phyloP scores from a whole-genome alignment of 2,329 filamentous ascomycete genomes.

The Pseudogymnoascus destructans region DNA sequence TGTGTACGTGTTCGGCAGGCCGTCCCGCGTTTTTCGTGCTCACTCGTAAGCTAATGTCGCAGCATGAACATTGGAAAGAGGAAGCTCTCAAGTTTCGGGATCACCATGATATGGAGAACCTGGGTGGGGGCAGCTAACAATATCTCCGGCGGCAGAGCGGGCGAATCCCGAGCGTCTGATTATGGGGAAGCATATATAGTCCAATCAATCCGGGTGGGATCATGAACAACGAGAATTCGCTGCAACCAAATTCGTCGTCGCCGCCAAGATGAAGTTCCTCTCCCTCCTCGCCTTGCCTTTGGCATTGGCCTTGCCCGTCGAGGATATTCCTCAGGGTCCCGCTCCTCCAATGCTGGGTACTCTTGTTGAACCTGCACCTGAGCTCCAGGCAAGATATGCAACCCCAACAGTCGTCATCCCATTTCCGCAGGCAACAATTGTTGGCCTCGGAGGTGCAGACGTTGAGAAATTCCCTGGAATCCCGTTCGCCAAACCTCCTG shows the following conservation, averaged over 20 bases:
- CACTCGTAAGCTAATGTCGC: neutral
- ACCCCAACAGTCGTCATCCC: constrained; percentile 17
- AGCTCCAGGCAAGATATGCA: constrained; percentile 3
- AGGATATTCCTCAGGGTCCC: neutral
- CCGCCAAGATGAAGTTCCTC: constrained; percentile 2
- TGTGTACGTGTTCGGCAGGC: neutral
- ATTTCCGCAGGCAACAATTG: constrained; percentile 17
- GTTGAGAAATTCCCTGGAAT: constrained; percentile 64
- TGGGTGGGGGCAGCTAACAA: neutral
- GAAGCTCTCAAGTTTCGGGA: neutral
- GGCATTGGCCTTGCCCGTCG: neutral
- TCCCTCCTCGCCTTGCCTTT: neutral
- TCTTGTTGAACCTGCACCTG: neutral
- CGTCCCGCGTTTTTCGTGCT: neutral
- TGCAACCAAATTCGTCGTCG: neutral
- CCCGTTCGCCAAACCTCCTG: constrained; percentile 59
- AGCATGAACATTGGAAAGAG: neutral
- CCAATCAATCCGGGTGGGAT: neutral
- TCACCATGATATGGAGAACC: neutral
- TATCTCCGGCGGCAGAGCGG: neutral
- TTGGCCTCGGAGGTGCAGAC: constrained; percentile 13
- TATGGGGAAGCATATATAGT: neutral
- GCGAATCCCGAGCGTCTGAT: neutral
- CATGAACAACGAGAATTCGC: constrained; percentile 3
- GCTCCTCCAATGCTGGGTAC: neutral